These are phyloP conservation scores for Pseudogymnoascus sp. DNA, from an alignment of 2,329 filamentous ascomycete species.

Conservation along the genomic window DNA sequence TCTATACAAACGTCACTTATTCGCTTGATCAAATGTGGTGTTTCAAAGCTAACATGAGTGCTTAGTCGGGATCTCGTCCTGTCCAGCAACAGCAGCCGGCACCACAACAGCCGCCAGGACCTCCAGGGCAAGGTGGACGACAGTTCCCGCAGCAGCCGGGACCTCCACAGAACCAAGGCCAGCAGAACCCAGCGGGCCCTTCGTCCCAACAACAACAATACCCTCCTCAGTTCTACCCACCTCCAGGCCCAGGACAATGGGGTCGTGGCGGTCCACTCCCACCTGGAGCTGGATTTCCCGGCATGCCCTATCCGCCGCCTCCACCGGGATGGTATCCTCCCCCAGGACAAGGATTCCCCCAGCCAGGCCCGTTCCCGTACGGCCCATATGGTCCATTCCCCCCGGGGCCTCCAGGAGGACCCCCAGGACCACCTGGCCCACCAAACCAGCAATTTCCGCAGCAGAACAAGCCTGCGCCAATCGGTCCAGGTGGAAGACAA, in stretches of 20 bases:
- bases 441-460: conserved; percentile 25
- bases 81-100: conserved; percentile 1
- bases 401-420: conserved; percentile 37
- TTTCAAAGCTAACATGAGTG: conserved; percentile 1
- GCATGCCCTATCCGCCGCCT: conserved; percentile 64
- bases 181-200: conserved; percentile 12
- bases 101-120: conserved; percentile 16
- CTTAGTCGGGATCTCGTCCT: conserved; percentile 1
- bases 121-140: conserved; percentile 6
- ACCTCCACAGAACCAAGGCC: conserved; percentile 15
- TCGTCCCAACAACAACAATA: conserved; percentile 32
- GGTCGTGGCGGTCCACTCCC: conserved; percentile 41
- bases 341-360: conserved; percentile 27
- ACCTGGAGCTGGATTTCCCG: conserved; percentile 57
- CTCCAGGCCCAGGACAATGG: conserved; percentile 41
- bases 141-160: conserved; percentile 16
- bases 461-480: conserved; percentile 38
- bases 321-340: conserved; percentile 66
- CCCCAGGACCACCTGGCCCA: conserved; percentile 3
- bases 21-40: neutral
- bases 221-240: conserved; percentile 27
- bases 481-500: conserved; percentile 41
- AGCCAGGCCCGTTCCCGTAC: conserved; percentile 43
- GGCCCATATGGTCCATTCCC: conserved; percentile 51
- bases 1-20: conserved; percentile 21